A percentile compares a stretch with the other conserved stretches of the same genome.
phyloP scores from a whole-genome alignment of 2,329 filamentous ascomycete genomes.

The Septoria linicola region DNA sequence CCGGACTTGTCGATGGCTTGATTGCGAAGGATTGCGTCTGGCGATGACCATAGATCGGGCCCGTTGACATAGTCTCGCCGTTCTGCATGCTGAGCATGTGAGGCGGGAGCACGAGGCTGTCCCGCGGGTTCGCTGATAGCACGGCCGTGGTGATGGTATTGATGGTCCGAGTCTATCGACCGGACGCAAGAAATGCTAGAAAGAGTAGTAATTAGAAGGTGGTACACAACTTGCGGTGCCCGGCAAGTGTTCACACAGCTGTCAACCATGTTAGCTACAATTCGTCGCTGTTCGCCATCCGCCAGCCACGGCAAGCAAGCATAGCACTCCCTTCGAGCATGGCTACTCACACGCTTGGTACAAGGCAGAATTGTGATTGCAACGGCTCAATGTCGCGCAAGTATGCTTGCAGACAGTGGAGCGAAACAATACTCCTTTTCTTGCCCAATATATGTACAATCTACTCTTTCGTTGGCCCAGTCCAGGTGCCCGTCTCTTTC shows the following conservation, averaged over 20 bases:
- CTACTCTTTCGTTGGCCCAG: constrained; percentile 17
- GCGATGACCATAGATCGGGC: constrained; percentile 54
- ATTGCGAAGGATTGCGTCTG: constrained; percentile 63
- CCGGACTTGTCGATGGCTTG: constrained; percentile 69
- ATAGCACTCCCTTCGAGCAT: not conserved
- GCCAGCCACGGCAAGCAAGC: not conserved
- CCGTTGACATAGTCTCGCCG: constrained; percentile 64
- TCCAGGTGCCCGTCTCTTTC: constrained; percentile 4
- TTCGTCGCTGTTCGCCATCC: not conserved
- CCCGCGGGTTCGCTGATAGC: constrained; percentile 73
- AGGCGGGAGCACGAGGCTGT: constrained; percentile 79
- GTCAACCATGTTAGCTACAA: constrained; percentile 13
- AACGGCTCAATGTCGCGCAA: constrained; percentile 18
- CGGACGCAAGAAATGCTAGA: constrained; percentile 19
- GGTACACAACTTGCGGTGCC: constrained; percentile 17
- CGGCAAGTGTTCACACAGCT: constrained; percentile 19
- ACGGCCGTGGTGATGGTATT: constrained; percentile 70
- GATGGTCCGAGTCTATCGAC: constrained; percentile 27
- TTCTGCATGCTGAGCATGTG: constrained; percentile 91
- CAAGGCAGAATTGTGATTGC: constrained; percentile 9
- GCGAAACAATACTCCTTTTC: constrained; percentile 12
- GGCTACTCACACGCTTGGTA: constrained; percentile 20
- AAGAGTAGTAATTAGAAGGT: constrained; percentile 20
- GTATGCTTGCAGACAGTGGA: constrained; percentile 13
- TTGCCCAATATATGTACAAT: constrained; percentile 28